Evolutionary conservation across 495 filamentous ascomycete genomes (phyloP), one percentile per base, ranked within the genome.

Genomic region (Tuber microsphaerosporum): DNA sequence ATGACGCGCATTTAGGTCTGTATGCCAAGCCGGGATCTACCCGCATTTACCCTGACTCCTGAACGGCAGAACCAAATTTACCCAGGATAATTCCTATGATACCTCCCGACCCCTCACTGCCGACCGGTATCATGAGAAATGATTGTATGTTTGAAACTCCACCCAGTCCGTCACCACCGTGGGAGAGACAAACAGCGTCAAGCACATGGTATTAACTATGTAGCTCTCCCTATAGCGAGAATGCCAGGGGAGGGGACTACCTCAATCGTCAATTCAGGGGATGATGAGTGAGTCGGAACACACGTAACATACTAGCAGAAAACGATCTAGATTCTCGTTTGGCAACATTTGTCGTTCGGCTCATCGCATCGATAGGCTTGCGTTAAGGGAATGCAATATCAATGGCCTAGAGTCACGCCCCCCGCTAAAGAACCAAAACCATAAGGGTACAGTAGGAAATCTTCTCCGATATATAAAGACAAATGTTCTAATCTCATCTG

Each of bases 11-110:
- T 65, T 34, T 65, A 34, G 48, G 56, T 34, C 3, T 34, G 26
- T 1, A 65, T 31, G 56, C 56, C 56, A 65, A 65, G 56, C 56
- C 56, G 56, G 56, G 56, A 65, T 65, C 56, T 65, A 34, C 51
- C 51, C 51, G 51, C 31, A 31, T 61, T 31, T 56, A n/a, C 26
- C 26, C 56, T 65, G 10, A 8, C 26, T 26, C 56, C 56, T 65
- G 48, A 65, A 31, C 6, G n/a, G 51, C 10, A 31, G n/a, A 56
- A 12, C 5, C 20, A 14, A 1, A 12, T 48, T 48, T 65, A 19
- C 56, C 56, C 4, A 34, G 26, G 14, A 65, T 65, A 65, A 65
- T 34, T 65, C 26, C 31, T 12, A n/a, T n/a, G n/a, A n/a, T n/a
- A 6, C 56, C 31, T 12, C 26, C 9, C 4, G 14, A 65, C 14